phyloP scores from a whole-genome alignment of 2,329 filamentous ascomycete species.

The Fusarium dlaminii region DNA sequence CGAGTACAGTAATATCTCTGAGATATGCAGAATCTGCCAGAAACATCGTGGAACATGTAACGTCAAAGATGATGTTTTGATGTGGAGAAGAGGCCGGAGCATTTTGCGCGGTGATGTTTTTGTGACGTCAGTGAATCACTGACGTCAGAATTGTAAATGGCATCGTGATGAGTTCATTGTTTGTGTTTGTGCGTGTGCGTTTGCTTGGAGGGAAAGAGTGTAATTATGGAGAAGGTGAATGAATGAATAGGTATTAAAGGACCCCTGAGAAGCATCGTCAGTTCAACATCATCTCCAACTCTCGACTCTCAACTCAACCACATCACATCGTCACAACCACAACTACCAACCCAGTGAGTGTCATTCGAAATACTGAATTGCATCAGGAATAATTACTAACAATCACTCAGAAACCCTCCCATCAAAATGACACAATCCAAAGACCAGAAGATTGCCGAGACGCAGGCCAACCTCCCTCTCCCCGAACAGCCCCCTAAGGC shows the following conservation, averaged over 20 bases:
- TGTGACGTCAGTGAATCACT: constrained; percentile 38
- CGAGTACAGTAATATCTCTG: background rate
- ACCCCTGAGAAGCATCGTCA: background rate
- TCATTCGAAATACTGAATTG: background rate
- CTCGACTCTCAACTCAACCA: background rate
- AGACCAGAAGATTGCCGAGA: constrained; percentile 71
- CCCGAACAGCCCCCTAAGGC: constrained; percentile 79
- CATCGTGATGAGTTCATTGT: constrained; percentile 18
- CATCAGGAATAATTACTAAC: background rate
- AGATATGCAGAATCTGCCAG: constrained; percentile 15
- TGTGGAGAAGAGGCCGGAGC: constrained; percentile 32
- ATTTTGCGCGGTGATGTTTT: constrained; percentile 21
- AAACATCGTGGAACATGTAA: constrained; percentile 3
- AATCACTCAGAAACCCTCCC: background rate
- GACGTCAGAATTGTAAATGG: constrained; percentile 36
- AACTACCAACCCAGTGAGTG: constrained; percentile 7
- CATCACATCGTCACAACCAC: constrained; percentile 1
- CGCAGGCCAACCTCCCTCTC: constrained; percentile 78
- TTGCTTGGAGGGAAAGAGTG: background rate
- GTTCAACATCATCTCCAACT: background rate
- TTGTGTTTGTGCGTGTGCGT: background rate
- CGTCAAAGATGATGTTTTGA: constrained; percentile 7
- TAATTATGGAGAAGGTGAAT: background rate
- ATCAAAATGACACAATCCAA: constrained; percentile 62
- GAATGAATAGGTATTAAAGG: constrained; percentile 18